Evolutionary conservation across 805 yeast species (phyloP), one percentile per base, ranked within the genome.

Genomic region (Yarrowia sp.): DNA sequence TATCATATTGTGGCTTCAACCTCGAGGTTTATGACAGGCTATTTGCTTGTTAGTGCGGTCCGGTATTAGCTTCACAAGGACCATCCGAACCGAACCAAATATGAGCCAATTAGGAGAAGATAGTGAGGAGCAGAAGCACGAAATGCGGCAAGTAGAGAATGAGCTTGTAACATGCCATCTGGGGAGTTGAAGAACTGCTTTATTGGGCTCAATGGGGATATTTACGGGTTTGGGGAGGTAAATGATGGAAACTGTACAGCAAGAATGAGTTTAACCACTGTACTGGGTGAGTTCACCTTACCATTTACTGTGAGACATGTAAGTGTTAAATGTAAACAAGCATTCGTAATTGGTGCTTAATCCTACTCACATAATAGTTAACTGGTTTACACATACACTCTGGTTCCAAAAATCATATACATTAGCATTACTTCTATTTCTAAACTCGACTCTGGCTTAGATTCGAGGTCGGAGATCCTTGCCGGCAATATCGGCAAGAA

Each of bases 401-500:
- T n/a, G n/a, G n/a, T n/a, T n/a, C n/a, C n/a, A 21, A 41, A 41
- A 12, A 43, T 43, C 48, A 43, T 43, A 41, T 41, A 41, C 48
- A 43, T 43, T 43, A 43, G 48, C 48, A 43, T 43, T 43, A 43
- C 24, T 28, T 28, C 35, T 30, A 30, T 48, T 48, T 32, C 32
- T 30, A 48, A 48, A 30, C 19, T 16, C 33, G 51, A 9, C 35
- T 46, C 51, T 43, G 9, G 35, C 28, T 32, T 62, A 52, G 36
- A 52, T 52, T 62, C 62, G 46, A 33, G 65, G 65, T 49, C 65
- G 43, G 28, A 62, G 62, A 46, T 62, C 62, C 28, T 19, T 9
- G 24, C 62, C 63, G 12, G 21, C 22, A 22, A 62, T 62, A 19
- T 62, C 59, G n/a, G 33, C 46, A 10, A 62, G 69, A 51, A 71